These are phyloP conservation scores for Kluyveromyces sp. DNA, from an alignment of 1,139 yeast species.

Conservation along the genomic window DNA sequence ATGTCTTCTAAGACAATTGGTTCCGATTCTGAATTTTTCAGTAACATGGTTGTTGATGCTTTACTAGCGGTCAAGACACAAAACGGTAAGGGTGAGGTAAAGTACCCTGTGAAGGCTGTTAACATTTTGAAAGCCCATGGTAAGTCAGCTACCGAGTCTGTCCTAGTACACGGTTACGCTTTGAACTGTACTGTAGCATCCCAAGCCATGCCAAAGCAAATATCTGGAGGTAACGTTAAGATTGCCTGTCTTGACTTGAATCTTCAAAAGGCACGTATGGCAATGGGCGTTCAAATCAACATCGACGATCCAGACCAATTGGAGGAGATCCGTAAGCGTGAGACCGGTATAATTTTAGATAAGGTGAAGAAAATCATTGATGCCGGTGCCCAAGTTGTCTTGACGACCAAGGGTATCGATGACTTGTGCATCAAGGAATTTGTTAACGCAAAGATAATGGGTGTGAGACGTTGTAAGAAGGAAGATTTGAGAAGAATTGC, in stretches of 20 bases:
- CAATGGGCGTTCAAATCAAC: slow-evolving; percentile 95
- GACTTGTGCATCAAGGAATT: slow-evolving; percentile 92
- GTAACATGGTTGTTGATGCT: slow-evolving; percentile 89
- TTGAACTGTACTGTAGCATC: slow-evolving; percentile 96
- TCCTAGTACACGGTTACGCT: slow-evolving; percentile 89
- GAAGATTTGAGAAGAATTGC: slow-evolving; percentile 97
- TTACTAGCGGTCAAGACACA: slow-evolving; percentile 91
- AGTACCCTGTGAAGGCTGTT: slow-evolving; percentile 96
- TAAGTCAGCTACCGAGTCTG: slow-evolving; percentile 78
- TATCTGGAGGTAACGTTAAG: slow-evolving; percentile 50
- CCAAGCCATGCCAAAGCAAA: slow-evolving; percentile 84
- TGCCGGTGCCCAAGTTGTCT: slow-evolving; percentile 93
- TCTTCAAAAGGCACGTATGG: slow-evolving; percentile 94
- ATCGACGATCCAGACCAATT: slow-evolving; percentile 96
- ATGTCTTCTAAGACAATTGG: slow-evolving; percentile 98
- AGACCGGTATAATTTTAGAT: slow-evolving; percentile 83
- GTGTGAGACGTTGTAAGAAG: slow-evolving; percentile 94
- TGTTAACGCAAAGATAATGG: slow-evolving; percentile 94
- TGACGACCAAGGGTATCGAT: slow-evolving; percentile 97
- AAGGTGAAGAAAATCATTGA: slow-evolving; percentile 78
- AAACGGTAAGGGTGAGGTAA: slow-evolving; percentile 78
- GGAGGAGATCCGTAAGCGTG: slow-evolving; percentile 92
- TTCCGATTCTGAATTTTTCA: slow-evolving; percentile 86
- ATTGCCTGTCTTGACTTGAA: slow-evolving; percentile 93
- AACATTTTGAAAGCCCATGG: slow-evolving; percentile 96